Evolutionary conservation across 2,329 filamentous ascomycete species (phyloP), one percentile per base, ranked within the genome.

Genomic region (Colletotrichum sp.): DNA sequence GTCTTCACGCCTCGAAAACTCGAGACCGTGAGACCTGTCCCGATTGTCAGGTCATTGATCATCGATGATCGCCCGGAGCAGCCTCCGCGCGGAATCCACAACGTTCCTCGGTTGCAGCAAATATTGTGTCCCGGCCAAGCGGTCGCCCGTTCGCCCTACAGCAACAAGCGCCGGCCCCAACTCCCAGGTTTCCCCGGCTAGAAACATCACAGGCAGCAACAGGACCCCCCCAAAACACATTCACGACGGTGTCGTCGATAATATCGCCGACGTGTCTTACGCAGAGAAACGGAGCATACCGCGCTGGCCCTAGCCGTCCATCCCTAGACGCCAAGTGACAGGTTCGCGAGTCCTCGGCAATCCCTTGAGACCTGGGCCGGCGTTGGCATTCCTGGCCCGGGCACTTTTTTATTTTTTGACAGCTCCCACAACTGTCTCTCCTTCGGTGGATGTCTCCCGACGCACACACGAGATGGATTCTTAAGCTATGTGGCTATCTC

Each of bases 251-350:
- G 44, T 32, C 36, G 55, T 74, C 30, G 67, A 59, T 65, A 71
- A 65, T 71, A 44, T 62, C 30, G 71, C 67, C 59, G 59, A 36
- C 15, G 15, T 64, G 67, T 52, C 57, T 68, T 34, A 36, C 18
- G 44, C 15, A 30, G 12, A 28, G 28, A 18, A 59, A 60, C 24
- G 24, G 57, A 8, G 59, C 28, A 10, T 62, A 62, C 28, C 28
- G 59, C 3, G 59, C 44, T 52, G n/a, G 44, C 44, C 44, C n/a
- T 60, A 34, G 30, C 32, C 62, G 28, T 55, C n/a, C 10, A 52
- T 62, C 69, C 71, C 71, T 73, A 52, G 60, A 69, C 60, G 71
- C 64, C 30, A 71, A 49, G 59, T 21, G 67, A 64, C 49, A 18
- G 67, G 32, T 44, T 63, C 39, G 30, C 39, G 9, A 52, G 44